Evolutionary conservation across 2,329 filamentous ascomycete genomes (phyloP), one percentile per base, ranked within the genome.

Genomic region (Eurotiales sp.): DNA sequence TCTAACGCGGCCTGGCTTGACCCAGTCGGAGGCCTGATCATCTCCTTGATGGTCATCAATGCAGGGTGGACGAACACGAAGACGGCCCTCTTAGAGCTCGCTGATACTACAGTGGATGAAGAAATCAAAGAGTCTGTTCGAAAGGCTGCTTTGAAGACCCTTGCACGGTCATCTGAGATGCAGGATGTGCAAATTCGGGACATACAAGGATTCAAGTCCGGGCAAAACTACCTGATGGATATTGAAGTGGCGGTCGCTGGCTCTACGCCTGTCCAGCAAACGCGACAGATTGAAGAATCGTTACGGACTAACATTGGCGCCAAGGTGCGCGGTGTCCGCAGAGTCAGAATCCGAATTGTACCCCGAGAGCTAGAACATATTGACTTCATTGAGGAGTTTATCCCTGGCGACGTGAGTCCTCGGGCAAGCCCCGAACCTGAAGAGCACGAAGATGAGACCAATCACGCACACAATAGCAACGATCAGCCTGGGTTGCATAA

Each of bases 191-290:
- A 88, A 63, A 73, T 96, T 41, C 81, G 86, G 40, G 86, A 88
- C 40, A 81, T 97, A 3, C 87, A 90, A 58, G 93, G 93, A 50
- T 81, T 96, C 71, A 99, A 99, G 73, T 93, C 90, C 3, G 93
- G 93, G 25, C 93, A 96, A 70, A 99, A 96, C 73, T 96, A 95
- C 67, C 77, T 97, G 25, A 85, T 97, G 60, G 93, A 97, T 61
- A 70, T 99, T 7, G 91, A 96, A 68, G 72, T 97, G 55, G 87
- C 83, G 2, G 88, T 95, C 14, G 90, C 92, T 0, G 80, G 78
- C 19, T 74, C 76, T 29, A 95, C 88, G 87, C 87, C 87, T 0
- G 75, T 99, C 5, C 81, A 84, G 48, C 81, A 87, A 50, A 81
- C 85, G 7, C 77, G 82, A 32, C 73, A 60, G 14, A 76, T 95